Base-by-base conservation (phyloP, 352 stramenopile species). In the Pilasporangium apinafurcum region DNA sequence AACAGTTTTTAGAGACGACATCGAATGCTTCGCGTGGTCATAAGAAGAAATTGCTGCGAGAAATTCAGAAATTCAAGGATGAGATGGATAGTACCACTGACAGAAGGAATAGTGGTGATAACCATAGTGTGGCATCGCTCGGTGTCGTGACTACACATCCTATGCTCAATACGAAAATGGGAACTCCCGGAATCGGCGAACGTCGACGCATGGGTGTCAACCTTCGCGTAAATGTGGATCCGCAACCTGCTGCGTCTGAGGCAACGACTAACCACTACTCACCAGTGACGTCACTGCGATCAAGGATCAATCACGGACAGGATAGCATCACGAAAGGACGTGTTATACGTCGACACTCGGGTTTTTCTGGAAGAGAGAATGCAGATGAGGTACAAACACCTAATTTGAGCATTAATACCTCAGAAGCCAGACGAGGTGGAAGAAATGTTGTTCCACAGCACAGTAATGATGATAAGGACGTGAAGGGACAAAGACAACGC, bases 31-130 rank as follows among this genome's bases (percentile, higher is more conserved):
- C 71, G 43, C 62, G 80, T 4, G 71, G 71, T 1, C 69, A 86
- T 36, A 88, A 88, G 53, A 88, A 87, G 53, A 90, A 90, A 32
- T 48, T 92, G 22, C 58, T 69, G 48, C 71, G 80, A 6, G 80
- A 92, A 49, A 75, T 86, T 39, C 68, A 84, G 29, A 89, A 89
- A 37, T 59, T 92, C n/a, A 65, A 78, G 31, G 46, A 65, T 16
- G 29, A 55, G 5, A 32, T 39, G 1, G 8, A 48, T 8, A 17
- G 33, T 16, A 30, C 43, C 25, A 18, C 16, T 26, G 16, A 7
- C 27, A 20, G 4, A 48, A 37, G 8, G 28, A 50, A n/a, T n/a
- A n/a, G n/a, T n/a, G 10, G 57, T 14, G 20, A 13, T n/a, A 4
- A 37, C n/a, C 17, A 39, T 29, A 6, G 5, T 36, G 39, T 48